These are phyloP conservation scores for Ogataea corticis DNA, from an alignment of 805 yeast genomes.

Conservation along the genomic window DNA sequence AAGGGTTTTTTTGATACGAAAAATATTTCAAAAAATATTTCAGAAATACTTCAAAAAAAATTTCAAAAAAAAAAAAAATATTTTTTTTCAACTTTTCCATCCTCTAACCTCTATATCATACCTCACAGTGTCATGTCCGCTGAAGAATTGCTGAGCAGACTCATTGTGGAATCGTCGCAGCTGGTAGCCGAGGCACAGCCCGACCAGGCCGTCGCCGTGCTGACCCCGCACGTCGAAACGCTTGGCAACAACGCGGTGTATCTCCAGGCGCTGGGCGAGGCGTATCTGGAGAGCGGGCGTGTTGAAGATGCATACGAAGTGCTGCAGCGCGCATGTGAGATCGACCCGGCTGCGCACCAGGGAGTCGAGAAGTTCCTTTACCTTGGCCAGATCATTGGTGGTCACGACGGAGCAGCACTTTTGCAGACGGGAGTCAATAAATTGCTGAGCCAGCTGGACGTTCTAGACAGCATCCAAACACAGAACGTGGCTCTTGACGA, in stretches of 20 bases:
- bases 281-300: constrained; percentile 75
- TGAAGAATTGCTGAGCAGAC: constrained; percentile 4
- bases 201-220: constrained; percentile 50
- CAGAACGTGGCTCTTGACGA: constrained; percentile 5
- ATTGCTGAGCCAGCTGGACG: constrained; percentile 26
- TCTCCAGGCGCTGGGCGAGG: constrained; percentile 69
- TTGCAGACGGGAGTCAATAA: constrained; percentile 63
- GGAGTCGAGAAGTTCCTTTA: constrained; percentile 87
- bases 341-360: constrained; percentile 63
- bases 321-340: constrained; percentile 57
- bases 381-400: constrained; percentile 90
- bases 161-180: constrained; percentile 31
- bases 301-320: constrained; percentile 75
- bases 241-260: constrained; percentile 43
- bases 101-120: no score
- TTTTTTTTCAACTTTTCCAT: no score
- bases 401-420: constrained; percentile 64
- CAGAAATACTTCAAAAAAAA: no score
- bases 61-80: neutral
- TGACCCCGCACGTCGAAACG: constrained; percentile 40
- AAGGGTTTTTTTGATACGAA: neutral
- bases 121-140: neutral
- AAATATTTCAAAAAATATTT: neutral
- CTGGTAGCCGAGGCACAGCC: constrained; percentile 50
- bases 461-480: neutral